phyloP scores from a whole-genome alignment of 805 yeast genomes.

The Candida quercuum region DNA sequence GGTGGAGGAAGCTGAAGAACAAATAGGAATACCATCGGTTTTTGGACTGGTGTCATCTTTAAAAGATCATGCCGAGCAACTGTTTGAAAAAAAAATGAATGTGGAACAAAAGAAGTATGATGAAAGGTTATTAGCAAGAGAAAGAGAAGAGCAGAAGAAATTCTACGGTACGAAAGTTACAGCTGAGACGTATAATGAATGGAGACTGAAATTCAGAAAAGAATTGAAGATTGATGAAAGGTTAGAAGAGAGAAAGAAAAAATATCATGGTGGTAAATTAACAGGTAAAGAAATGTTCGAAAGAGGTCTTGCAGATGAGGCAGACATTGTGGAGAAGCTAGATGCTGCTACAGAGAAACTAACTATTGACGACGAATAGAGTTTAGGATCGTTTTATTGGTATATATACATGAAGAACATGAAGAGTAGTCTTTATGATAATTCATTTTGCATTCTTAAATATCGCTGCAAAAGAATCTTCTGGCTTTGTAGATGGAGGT shows the following conservation, averaged over 20 bases:
- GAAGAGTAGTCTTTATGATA: no score
- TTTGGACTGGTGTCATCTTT: conserved; percentile 73
- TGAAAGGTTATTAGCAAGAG: conserved; percentile 53
- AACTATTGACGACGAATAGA: background rate
- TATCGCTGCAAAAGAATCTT: background rate
- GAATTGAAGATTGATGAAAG: conserved; percentile 69
- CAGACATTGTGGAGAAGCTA: conserved; percentile 41
- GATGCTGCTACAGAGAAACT: conserved; percentile 15
- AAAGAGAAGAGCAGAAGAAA: conserved; percentile 81
- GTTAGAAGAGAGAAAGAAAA: conserved; percentile 42
- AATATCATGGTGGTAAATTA: conserved; percentile 69
- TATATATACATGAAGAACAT: background rate
- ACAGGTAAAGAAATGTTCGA: conserved; percentile 91
- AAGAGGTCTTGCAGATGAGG: conserved; percentile 74
- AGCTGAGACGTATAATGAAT: conserved; percentile 57
- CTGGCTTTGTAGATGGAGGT: background rate
- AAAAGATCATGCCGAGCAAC: conserved; percentile 75
- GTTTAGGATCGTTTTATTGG: no score
- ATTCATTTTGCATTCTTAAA: background rate
- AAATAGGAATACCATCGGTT: conserved; percentile 87
- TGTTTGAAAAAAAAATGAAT: conserved; percentile 55
- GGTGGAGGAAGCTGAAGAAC: conserved; percentile 62
- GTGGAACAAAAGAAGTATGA: conserved; percentile 54
- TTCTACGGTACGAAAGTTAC: conserved; percentile 91
- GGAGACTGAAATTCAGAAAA: conserved; percentile 69